phyloP scores from a whole-genome alignment of 2,329 filamentous ascomycete species.

The Calycina marina region DNA sequence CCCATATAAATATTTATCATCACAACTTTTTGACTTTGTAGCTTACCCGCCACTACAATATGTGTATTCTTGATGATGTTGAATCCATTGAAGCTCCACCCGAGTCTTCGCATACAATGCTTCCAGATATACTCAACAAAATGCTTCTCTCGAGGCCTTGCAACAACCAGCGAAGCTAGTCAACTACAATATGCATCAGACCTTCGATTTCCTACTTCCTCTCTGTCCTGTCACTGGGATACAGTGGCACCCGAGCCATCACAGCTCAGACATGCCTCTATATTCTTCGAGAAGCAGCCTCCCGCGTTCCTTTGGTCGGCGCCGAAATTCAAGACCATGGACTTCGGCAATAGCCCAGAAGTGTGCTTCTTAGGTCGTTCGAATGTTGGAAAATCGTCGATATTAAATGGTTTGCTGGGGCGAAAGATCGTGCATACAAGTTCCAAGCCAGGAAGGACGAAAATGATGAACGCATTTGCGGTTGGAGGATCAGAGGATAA shows the following conservation, averaged over 20 bases:
- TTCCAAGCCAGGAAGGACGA: slow-evolving; percentile 44
- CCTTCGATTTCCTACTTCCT: slow-evolving; percentile 2
- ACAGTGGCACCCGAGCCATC: slow-evolving; percentile 28
- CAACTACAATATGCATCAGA: too few relatives aligned
- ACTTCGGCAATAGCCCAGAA: slow-evolving; percentile 27
- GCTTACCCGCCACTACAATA: too few relatives aligned
- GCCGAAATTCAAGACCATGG: slow-evolving; percentile 43
- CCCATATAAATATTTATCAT: too few relatives aligned
- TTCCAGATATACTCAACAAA: too few relatives aligned
- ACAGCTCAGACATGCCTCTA: slow-evolving; percentile 30
- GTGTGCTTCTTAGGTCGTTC: slow-evolving; percentile 48
- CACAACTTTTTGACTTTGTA: too few relatives aligned
- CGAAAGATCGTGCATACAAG: slow-evolving; percentile 37
- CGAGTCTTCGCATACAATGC: too few relatives aligned
- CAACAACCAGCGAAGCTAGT: too few relatives aligned
- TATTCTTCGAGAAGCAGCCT: slow-evolving; percentile 30
- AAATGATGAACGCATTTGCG: slow-evolving; percentile 51
- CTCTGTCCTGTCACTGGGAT: slow-evolving; percentile 34
- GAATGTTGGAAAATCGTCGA: slow-evolving; percentile 55
- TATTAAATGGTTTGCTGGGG: slow-evolving; percentile 49
- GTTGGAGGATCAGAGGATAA: slow-evolving; percentile 29
- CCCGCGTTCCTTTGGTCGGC: slow-evolving; percentile 45
- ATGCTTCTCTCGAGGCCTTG: too few relatives aligned
- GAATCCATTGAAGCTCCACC: too few relatives aligned
- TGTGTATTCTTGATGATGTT: too few relatives aligned